Conservation (phyloP, 495 filamentous ascomycete genomes). For the Thozetella sp. region DNA sequence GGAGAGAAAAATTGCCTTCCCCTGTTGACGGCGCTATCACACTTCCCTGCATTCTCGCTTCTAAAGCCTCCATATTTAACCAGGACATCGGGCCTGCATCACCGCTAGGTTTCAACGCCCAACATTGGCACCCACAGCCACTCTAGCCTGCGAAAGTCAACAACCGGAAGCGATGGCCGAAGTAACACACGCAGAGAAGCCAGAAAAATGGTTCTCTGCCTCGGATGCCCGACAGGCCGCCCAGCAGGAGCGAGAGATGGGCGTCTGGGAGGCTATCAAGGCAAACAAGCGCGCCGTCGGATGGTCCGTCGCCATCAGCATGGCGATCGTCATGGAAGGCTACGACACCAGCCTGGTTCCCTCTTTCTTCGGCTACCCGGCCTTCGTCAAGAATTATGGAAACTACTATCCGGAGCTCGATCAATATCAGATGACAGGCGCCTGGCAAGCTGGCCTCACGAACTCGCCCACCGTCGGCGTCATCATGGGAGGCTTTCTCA, state of each 20-base stretch:
- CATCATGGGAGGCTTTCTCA: constrained; percentile 65
- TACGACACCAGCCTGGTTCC: constrained; percentile 41
- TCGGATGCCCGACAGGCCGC: not conserved
- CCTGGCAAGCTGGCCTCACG: constrained; percentile 37
- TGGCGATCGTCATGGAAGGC: constrained; percentile 55
- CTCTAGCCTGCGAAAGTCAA: not conserved
- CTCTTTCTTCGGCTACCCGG: constrained; percentile 26
- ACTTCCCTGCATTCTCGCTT: no score
- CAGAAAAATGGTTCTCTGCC: constrained; percentile 1
- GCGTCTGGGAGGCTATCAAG: not conserved
- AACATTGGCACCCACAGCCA: no score
- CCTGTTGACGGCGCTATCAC: no score
- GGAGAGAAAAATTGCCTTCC: no score
- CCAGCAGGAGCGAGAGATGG: not conserved
- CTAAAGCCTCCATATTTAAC: no score
- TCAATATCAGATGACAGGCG: not conserved
- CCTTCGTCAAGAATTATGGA: constrained; percentile 26
- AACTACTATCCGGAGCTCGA: constrained; percentile 9
- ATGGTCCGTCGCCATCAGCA: constrained; percentile 49
- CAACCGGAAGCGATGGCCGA: not conserved
- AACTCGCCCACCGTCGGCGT: constrained; percentile 52
- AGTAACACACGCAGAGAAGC: not conserved
- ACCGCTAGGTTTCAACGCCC: no score
- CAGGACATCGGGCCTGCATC: no score
- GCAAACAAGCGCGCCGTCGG: constrained; percentile 22